A percentile compares a stretch with the other conserved stretches of the same genome.
phyloP scores from a whole-genome alignment of 208 protist species.

The Acanthamoeba castellanii region DNA sequence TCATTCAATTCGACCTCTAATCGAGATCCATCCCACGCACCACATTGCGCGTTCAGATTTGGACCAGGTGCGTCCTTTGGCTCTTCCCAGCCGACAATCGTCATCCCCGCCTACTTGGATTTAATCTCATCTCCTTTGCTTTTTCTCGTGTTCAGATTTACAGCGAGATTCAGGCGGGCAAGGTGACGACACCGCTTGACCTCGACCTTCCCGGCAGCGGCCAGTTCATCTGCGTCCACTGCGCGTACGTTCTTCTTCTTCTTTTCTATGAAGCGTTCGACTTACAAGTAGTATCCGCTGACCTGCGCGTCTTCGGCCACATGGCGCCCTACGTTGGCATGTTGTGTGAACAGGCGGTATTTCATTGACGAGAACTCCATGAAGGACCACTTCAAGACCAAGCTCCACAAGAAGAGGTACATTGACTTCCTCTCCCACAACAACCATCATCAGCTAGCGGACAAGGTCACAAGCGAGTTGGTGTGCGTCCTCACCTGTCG shows the following conservation, averaged over 20 bases:
- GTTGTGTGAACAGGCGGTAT: not conserved
- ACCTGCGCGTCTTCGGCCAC: not conserved
- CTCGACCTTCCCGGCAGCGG: conserved; percentile 33
- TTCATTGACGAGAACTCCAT: conserved; percentile 49
- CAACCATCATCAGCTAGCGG: not conserved
- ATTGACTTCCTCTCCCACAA: no score
- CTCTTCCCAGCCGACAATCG: no score
- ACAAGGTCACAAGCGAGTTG: not conserved
- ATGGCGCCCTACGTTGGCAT: not conserved
- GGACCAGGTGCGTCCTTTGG: not conserved
- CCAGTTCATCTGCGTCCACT: conserved; percentile 41
- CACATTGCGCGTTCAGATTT: not conserved
- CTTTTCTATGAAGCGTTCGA: not conserved
- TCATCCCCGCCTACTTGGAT: no score
- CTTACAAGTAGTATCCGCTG: not conserved
- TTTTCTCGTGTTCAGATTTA: not conserved
- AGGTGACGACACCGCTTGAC: not conserved
- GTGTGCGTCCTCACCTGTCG: not conserved
- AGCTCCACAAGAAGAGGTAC: conserved; percentile 48
- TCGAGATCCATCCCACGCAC: not conserved
- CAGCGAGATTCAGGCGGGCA: conserved; percentile 1
- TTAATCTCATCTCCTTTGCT: not conserved
- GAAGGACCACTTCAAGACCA: conserved; percentile 68
- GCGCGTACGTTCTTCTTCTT: not conserved
- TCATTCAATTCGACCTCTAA: not conserved